Conservation (phyloP, 2,329 filamentous ascomycete species). For the Elsinoe perseae region DNA sequence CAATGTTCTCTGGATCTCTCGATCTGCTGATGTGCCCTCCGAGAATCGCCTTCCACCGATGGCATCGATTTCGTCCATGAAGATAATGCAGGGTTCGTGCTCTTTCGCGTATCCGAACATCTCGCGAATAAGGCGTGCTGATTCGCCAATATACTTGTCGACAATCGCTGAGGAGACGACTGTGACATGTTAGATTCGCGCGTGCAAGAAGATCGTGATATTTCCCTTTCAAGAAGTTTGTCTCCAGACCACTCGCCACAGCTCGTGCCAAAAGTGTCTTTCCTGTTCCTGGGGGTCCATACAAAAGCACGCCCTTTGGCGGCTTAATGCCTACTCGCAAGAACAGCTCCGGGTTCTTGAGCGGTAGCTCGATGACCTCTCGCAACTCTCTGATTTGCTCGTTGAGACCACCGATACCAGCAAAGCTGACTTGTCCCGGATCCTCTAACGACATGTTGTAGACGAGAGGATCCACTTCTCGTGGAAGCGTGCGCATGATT, state of each 20-base stretch:
- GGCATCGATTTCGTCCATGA: constrained; percentile 99
- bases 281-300: constrained; percentile 91
- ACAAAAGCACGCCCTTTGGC: constrained; percentile 91
- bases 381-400: constrained; percentile 96
- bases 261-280: constrained; percentile 93
- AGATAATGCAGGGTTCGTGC: constrained; percentile 98
- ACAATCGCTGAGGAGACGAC: constrained; percentile 98
- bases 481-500: constrained; percentile 98
- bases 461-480: constrained; percentile 95
- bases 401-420: constrained; percentile 92
- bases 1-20: constrained; percentile 94
- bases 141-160: constrained; percentile 99
- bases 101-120: constrained; percentile 99
- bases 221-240: constrained; percentile 92
- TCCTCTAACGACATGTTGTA: constrained; percentile 99
- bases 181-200: constrained; percentile 33
- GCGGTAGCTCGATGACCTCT: constrained; percentile 93
- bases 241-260: constrained; percentile 92
- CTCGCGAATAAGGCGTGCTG: constrained; percentile 89
- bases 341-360: constrained; percentile 99
- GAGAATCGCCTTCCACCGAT: constrained; percentile 95
- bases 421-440: constrained; percentile 94
- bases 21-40: constrained; percentile 92
- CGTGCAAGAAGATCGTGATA: neutral
- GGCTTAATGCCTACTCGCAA: constrained; percentile 96